Percentiles rank a stretch among this genome's conserved stretches.
These are phyloP conservation scores for Aureoboletus auriporus DNA, from an alignment of 768 basidiomycete genomes.

Conservation along the genomic window DNA sequence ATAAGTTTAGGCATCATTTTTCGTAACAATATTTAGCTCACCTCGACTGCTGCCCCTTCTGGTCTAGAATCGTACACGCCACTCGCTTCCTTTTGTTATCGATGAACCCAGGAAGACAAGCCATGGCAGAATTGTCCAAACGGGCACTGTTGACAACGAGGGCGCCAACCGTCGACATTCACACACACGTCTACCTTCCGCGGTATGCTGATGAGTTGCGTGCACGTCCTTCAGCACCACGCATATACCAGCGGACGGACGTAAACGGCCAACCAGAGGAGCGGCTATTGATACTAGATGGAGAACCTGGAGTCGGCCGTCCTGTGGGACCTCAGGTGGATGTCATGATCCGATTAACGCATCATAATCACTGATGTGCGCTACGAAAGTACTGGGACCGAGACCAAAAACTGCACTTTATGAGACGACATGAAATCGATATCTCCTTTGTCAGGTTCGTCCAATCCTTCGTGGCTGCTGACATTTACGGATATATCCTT, in stretches of 20 bases:
- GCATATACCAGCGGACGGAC: slow-evolving; percentile 50
- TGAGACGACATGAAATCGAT: slow-evolving; percentile 79
- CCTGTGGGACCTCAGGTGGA: slow-evolving; percentile 75
- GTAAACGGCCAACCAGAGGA: slow-evolving; percentile 54
- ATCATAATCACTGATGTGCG: slow-evolving; percentile 7
- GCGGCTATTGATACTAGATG: slow-evolving; percentile 70
- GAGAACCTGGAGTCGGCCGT: slow-evolving; percentile 75
- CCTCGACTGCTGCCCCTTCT: slow-evolving; percentile 5
- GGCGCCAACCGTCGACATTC: slow-evolving; percentile 67
- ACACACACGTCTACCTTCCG: slow-evolving; percentile 84
- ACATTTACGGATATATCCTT: slow-evolving; percentile 6
- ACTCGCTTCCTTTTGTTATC: slow-evolving; percentile 17
- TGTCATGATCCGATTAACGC: slow-evolving; percentile 1
- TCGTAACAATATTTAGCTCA: slow-evolving; percentile 18
- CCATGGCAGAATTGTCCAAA: slow-evolving; percentile 25
- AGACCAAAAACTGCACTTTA: slow-evolving; percentile 75
- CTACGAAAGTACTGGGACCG: slow-evolving; percentile 68
- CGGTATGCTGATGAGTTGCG: slow-evolving; percentile 71
- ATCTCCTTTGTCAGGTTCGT: slow-evolving; percentile 70
- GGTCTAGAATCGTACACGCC: slow-evolving; percentile 11
- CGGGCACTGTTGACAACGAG: slow-evolving; percentile 13
- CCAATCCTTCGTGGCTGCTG: slow-evolving; percentile 8
- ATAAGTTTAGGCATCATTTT: slow-evolving; percentile 8
- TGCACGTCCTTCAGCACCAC: slow-evolving; percentile 58
- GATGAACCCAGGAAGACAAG: slow-evolving; percentile 23